Evolutionary conservation across 1,284 basidiomycete genomes (phyloP).

Genomic region (Thecaphora frezii): DNA sequence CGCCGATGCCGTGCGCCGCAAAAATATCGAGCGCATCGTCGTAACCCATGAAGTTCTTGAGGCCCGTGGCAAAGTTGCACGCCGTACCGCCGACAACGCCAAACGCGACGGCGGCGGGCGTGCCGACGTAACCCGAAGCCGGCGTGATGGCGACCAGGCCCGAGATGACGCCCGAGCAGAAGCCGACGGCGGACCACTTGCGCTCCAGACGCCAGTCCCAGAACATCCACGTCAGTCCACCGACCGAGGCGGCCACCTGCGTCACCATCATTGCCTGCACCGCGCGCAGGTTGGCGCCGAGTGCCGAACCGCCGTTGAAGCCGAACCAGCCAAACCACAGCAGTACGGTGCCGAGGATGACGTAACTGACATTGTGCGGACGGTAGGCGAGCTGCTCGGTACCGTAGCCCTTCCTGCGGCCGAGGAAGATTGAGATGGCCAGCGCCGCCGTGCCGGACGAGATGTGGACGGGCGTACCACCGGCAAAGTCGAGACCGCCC

Average conservation of each 20-base stretch:
- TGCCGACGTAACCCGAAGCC: slow-evolving; percentile 65
- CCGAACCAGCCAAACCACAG: slow-evolving; percentile 61
- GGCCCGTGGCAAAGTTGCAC: slow-evolving; percentile 91
- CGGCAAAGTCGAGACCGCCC: slow-evolving; percentile 61
- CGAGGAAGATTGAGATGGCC: slow-evolving; percentile 59
- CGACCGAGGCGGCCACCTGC: slow-evolving; percentile 74
- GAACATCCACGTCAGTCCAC: slow-evolving; percentile 61
- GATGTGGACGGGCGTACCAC: slow-evolving; percentile 61
- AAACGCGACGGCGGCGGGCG: slow-evolving; percentile 50
- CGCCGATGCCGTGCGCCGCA: slow-evolving; percentile 84
- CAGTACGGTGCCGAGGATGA: slow-evolving; percentile 61
- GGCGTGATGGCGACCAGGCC: slow-evolving; percentile 78
- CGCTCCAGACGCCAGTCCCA: slow-evolving; percentile 61
- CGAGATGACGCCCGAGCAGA: slow-evolving; percentile 90
- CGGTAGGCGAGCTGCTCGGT: slow-evolving; percentile 60
- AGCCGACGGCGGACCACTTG: slow-evolving; percentile 71
- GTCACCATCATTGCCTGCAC: slow-evolving; percentile 61
- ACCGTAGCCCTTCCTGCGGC: slow-evolving; percentile 61
- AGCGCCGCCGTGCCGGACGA: slow-evolving; percentile 59
- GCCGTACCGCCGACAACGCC: slow-evolving; percentile 77
- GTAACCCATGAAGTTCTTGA: slow-evolving; percentile 69
- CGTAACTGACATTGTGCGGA: slow-evolving; percentile 60
- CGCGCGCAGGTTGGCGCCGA: slow-evolving; percentile 61
- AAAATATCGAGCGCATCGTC: slow-evolving; percentile 68
- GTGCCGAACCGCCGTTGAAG: slow-evolving; percentile 59